A percentile compares a stretch with the other conserved stretches of the same genome.
Evolutionary conservation across 805 yeast species (phyloP).

Genomic region (Wickerhamiella spandovensis): DNA sequence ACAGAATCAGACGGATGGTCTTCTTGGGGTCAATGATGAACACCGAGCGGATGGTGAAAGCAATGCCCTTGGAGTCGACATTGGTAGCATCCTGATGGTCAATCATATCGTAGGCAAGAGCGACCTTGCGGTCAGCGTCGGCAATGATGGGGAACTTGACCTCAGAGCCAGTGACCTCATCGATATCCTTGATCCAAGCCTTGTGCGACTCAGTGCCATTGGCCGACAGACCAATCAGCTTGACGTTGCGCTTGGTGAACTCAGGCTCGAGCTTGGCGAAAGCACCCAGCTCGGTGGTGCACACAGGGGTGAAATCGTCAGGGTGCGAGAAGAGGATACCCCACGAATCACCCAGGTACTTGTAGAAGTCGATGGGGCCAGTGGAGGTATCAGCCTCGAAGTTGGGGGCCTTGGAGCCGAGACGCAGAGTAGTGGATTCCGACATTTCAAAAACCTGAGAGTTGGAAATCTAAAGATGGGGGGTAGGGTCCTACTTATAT

Average conservation of each 20-base stretch:
- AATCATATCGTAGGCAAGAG: conserved; percentile 74
- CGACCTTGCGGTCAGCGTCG: conserved; percentile 73
- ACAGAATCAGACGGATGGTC: conserved; percentile 74
- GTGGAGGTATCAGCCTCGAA: conserved; percentile 72
- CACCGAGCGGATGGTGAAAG: conserved; percentile 86
- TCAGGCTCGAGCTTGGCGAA: conserved; percentile 87
- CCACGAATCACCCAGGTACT: conserved; percentile 78
- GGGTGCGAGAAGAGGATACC: conserved; percentile 86
- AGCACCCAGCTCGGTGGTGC: conserved; percentile 94
- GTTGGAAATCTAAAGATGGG: background rate
- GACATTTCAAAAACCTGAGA: conserved; percentile 4
- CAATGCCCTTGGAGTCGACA: conserved; percentile 56
- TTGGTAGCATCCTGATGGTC: conserved; percentile 77
- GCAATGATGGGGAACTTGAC: conserved; percentile 86
- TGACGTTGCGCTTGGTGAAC: conserved; percentile 74
- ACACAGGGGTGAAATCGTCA: conserved; percentile 93
- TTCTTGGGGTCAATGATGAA: conserved; percentile 85
- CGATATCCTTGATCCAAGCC: conserved; percentile 86
- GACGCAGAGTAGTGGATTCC: conserved; percentile 34
- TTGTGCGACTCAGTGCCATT: conserved; percentile 73
- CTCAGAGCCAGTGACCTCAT: conserved; percentile 66
- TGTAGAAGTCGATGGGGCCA: conserved; percentile 78
- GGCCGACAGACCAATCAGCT: conserved; percentile 83
- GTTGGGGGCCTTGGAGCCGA: conserved; percentile 82
- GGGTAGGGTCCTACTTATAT: background rate